Evolutionary conservation across 495 filamentous ascomycete genomes (phyloP), one percentile per base, ranked within the genome.

Genomic region (Aspergillus haitiensis): DNA sequence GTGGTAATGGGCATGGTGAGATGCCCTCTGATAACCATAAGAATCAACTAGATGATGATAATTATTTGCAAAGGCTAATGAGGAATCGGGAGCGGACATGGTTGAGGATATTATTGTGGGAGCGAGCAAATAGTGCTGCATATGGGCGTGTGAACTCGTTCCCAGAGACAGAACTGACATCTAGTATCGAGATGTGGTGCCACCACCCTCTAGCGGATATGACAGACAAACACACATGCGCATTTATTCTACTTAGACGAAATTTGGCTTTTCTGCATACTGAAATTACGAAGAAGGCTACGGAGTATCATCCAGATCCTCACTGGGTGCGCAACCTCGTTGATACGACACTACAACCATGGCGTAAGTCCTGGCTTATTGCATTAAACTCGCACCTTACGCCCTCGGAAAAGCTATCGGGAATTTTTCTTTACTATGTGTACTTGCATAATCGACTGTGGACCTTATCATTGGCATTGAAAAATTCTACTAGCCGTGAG

Each of bases 111-210:
- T 36, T 70, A 1, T 42, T 72, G 8, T 70, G 69, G 69, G 69
- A 70, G 6, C 56, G 69, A 58, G 69, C 69, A 0, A 72, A 70
- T 33, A 70, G 67, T 51, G 69, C 67, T n/a, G 61, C 69, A 0
- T 58, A 58, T 51, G 69, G 69, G 16, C 59, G 65, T 21, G 65
- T 63, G 1, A 54, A 64, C 16, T 51, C 46, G 16, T 67, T 70
- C n/a, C 69, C 69, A 1, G 67, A 70, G 31, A 72, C 67, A 6
- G 54, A 61, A 0, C 52, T 72, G 47, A 72, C 62, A 0, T 45
- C 40, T 3, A 56, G 42, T 6, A 60, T 71, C 15, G 63, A 69
- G 12, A 52, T n/a, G 12, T 72, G 69, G 69, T 72, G 67, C 60
- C 32, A 58, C 7, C 67, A 67, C 18, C 67, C 63, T 1, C 45